Evolutionary conservation across 2,329 filamentous ascomycete genomes (phyloP), one percentile per base, ranked within the genome.

Genomic region (Penicillium sp.): DNA sequence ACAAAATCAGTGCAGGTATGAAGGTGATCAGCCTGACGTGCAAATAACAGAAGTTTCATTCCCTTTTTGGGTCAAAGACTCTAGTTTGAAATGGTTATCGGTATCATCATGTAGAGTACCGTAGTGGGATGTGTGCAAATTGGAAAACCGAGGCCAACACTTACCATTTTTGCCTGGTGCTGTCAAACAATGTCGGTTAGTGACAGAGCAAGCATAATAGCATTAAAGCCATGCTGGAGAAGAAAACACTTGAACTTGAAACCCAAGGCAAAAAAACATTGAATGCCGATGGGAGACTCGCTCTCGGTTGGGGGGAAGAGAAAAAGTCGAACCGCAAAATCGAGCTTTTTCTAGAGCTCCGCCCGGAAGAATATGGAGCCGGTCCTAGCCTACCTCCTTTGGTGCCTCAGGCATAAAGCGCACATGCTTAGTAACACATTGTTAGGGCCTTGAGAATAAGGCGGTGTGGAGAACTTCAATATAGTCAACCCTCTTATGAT

Each of bases 1-100:
- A 59, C 49, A 43, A 45, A 51, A 60, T 56, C 50, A 58, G 52
- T 49, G 53, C 48, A 61, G 56, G 45, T 23, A 48, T 51, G 51
- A 67, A 59, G 39, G 61, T 66, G 60, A 82, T 94, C 90, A 94
- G 90, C 91, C 90, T 94, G 90, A 94, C 90, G 89, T 93, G 87
- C 85, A 87, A 77, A 90, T 85, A 82, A 73, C 65, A 62, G 73
- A 76, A 85, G 87, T 93, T 92, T 92, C 90, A 93, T 88, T 83
- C 79, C 82, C 86, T 59, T 54, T 82, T 75, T 48, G 63, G 88
- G 87, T 95, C 91, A 94, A 94, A 95, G 91, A 95, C 91, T 95
- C 91, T 95, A 95, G 90, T 92, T 92, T 82, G 77, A 87, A 67
- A 65, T 50, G 84, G 89, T 91, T 87, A 79, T 81, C 75, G 75